Percentiles rank a stretch among this genome's conserved stretches.
Evolutionary conservation across 768 basidiomycete genomes (phyloP).

Genomic region (Saitozyma sp.): DNA sequence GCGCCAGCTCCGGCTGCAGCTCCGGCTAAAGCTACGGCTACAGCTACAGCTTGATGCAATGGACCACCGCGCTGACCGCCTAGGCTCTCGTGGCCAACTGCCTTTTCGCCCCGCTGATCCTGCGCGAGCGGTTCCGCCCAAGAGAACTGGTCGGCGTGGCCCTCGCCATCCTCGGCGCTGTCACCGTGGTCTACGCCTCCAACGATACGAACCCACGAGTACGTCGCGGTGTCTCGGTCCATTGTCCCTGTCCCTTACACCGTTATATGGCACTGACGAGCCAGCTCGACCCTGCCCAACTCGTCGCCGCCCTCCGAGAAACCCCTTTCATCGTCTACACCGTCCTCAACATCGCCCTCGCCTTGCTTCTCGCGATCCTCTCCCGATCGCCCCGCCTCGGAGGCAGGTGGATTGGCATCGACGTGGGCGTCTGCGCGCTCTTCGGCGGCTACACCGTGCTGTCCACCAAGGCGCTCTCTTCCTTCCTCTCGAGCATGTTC

Average conservation of each 20-base stretch:
- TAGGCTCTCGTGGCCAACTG: conserved; percentile 93
- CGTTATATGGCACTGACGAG: neutral
- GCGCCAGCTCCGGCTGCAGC: neutral
- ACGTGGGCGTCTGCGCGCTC: conserved; percentile 62
- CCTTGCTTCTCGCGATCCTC: conserved; percentile 62
- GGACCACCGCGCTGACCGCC: neutral
- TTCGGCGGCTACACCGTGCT: conserved; percentile 74
- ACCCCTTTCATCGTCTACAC: conserved; percentile 75
- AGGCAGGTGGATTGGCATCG: conserved; percentile 71
- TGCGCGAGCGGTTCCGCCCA: conserved; percentile 69
- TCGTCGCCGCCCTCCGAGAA: conserved; percentile 70
- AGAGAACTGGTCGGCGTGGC: conserved; percentile 58
- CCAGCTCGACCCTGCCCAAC: conserved; percentile 64
- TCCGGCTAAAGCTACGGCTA: neutral
- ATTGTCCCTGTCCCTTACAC: neutral
- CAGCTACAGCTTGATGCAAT: neutral
- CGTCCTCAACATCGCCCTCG: conserved; percentile 62
- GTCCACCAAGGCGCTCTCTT: conserved; percentile 87
- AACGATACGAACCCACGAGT: conserved; percentile 65
- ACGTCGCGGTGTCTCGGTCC: conserved; percentile 8
- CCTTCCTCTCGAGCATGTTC: conserved; percentile 76
- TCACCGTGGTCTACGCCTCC: conserved; percentile 85
- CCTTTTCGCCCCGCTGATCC: conserved; percentile 82
- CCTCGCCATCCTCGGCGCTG: conserved; percentile 81
- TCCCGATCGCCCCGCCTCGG: conserved; percentile 65